Conservation (phyloP, 768 basidiomycete species). For the Phylloporus arenicola region DNA sequence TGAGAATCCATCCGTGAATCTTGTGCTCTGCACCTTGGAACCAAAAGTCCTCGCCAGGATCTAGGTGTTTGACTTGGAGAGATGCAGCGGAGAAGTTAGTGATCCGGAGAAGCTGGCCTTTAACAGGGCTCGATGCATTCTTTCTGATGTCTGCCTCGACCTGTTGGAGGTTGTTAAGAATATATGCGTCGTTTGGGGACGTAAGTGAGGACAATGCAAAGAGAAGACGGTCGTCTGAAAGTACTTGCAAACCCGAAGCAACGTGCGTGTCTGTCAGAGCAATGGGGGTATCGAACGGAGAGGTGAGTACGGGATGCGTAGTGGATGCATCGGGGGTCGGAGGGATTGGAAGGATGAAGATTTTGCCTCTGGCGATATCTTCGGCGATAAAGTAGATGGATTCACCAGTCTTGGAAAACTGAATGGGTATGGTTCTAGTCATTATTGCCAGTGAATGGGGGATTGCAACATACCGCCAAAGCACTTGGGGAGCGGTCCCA, state of each 20-base stretch:
- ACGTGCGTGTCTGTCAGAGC: slow-evolving; percentile 54
- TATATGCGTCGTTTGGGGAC: slow-evolving; percentile 73
- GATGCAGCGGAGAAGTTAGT: slow-evolving; percentile 59
- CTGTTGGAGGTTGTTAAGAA: slow-evolving; percentile 46
- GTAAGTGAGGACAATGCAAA: slow-evolving; percentile 72
- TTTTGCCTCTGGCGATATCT: slow-evolving; percentile 71
- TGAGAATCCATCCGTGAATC: slow-evolving; percentile 83
- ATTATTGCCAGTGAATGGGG: neutral
- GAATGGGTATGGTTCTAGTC: neutral
- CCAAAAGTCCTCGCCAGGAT: slow-evolving; percentile 76
- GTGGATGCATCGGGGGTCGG: slow-evolving; percentile 52
- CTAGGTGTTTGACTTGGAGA: slow-evolving; percentile 54
- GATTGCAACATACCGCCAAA: slow-evolving; percentile 10
- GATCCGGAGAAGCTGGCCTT: slow-evolving; percentile 45
- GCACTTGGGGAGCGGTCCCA: slow-evolving; percentile 77
- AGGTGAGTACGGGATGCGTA: slow-evolving; percentile 38
- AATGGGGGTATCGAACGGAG: slow-evolving; percentile 48
- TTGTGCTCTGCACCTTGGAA: slow-evolving; percentile 76
- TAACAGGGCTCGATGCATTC: slow-evolving; percentile 22
- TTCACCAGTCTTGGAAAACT: slow-evolving; percentile 73
- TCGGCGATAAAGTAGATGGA: slow-evolving; percentile 72
- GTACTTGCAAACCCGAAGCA: slow-evolving; percentile 56
- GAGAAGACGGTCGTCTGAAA: slow-evolving; percentile 57
- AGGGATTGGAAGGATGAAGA: slow-evolving; percentile 66
- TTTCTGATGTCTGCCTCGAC: slow-evolving; percentile 40